These are phyloP conservation scores for Litsea cubeba DNA, from an alignment of 164 flowering plant genomes.

Conservation along the genomic window DNA sequence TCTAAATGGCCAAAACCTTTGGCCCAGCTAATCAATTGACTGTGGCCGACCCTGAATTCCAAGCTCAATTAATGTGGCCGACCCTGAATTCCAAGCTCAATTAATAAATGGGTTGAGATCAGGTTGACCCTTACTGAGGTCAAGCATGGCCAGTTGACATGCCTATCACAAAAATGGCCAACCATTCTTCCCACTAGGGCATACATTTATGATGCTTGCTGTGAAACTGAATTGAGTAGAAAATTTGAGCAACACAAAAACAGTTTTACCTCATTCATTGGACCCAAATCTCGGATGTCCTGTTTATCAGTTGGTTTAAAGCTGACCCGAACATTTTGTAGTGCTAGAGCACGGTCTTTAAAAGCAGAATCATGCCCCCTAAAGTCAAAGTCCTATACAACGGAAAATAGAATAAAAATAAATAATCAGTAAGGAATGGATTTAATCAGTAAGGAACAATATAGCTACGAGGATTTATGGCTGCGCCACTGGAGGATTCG, in stretches of 20 bases:
- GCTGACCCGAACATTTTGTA: constrained; percentile 81
- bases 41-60: not conserved
- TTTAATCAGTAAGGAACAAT: not conserved
- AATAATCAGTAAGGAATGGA: not conserved
- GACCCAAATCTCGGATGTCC: constrained; percentile 79
- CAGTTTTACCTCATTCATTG: constrained; percentile 64
- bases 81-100: not conserved
- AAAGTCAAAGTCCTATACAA: constrained; percentile 67
- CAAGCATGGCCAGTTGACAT: not conserved
- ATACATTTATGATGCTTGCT: not conserved
- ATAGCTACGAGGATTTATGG: not conserved
- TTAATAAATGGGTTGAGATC: not conserved
- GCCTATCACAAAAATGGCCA: not conserved
- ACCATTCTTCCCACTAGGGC: not conserved
- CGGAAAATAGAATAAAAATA: not conserved
- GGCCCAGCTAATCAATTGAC: no score
- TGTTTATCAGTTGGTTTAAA: constrained; percentile 73
- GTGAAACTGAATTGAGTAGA: not conserved
- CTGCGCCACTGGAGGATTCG: not conserved
- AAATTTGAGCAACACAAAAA: not conserved
- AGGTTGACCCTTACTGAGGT: not conserved
- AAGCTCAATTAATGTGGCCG: not conserved
- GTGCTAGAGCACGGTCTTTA: constrained; percentile 60
- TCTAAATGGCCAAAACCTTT: not conserved
- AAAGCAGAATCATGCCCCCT: constrained; percentile 88